These are phyloP conservation scores for Stenocarpella maydis DNA, from an alignment of 2,329 filamentous ascomycete genomes.

Conservation along the genomic window DNA sequence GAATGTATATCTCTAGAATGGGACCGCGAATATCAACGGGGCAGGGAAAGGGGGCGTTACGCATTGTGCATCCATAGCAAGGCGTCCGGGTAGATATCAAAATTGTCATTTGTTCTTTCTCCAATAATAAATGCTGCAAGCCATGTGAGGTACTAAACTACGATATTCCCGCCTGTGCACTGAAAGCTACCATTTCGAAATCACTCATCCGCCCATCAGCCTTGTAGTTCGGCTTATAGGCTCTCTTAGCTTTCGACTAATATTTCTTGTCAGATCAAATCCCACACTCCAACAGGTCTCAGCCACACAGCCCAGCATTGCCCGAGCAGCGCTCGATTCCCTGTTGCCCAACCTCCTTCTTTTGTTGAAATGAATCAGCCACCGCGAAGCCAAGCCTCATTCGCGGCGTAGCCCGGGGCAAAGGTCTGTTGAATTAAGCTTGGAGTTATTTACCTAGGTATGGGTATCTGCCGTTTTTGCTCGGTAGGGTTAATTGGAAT, in stretches of 20 bases:
- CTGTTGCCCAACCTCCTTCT: not conserved
- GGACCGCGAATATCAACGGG: not conserved
- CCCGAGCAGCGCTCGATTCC: not conserved
- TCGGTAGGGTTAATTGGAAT: too few relatives aligned
- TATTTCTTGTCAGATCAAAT: not conserved
- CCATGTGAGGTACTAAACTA: not conserved
- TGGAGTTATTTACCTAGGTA: too few relatives aligned
- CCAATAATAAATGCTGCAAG: too few relatives aligned
- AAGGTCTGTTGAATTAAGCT: not conserved
- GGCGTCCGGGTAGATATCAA: constrained; percentile 33
- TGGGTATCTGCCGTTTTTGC: too few relatives aligned
- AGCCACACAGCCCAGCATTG: not conserved
- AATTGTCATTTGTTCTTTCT: not conserved
- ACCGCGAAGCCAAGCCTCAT: not conserved
- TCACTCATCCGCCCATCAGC: too few relatives aligned
- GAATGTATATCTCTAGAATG: not conserved
- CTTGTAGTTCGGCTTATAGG: not conserved
- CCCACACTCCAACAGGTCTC: not conserved
- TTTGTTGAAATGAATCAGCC: not conserved
- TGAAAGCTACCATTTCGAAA: not conserved
- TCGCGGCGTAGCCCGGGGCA: not conserved
- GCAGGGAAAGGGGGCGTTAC: not conserved
- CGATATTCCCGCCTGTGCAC: not conserved
- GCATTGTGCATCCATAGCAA: constrained; percentile 24
- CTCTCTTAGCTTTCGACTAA: not conserved